Percentiles rank a stretch among this genome's conserved stretches.
Evolutionary conservation across 352 stramenopile genomes (phyloP).

Genomic region (Phytopythium cucurbitacearum): DNA sequence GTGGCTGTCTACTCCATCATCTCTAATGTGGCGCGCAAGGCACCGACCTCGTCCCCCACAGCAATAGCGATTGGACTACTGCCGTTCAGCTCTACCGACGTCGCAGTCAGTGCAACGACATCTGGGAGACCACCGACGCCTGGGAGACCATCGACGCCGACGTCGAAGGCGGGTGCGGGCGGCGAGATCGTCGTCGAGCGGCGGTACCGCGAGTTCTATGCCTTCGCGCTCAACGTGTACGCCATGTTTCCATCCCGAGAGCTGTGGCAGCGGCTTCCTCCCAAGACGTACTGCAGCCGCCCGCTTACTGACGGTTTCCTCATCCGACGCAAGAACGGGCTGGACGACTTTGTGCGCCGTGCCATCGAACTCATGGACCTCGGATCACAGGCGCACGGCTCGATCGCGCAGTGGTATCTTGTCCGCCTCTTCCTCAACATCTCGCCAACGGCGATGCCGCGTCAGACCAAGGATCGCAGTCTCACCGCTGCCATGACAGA

Average conservation of each 20-base stretch:
- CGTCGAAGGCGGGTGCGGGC: too few relatives aligned
- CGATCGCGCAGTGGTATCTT: conserved; percentile 64
- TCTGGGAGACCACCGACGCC: too few relatives aligned
- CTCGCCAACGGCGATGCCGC: conserved; percentile 17
- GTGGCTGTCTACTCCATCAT: conserved; percentile 58
- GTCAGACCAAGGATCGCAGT: conserved; percentile 46
- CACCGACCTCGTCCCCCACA: background rate
- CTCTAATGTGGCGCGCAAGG: conserved; percentile 28
- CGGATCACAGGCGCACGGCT: conserved; percentile 33
- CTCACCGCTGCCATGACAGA: conserved; percentile 47
- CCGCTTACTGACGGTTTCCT: conserved; percentile 46
- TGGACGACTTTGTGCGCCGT: conserved; percentile 60
- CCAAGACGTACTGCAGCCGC: conserved; percentile 60
- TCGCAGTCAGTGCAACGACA: background rate
- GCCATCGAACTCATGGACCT: conserved; percentile 61
- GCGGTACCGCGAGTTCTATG: conserved; percentile 76
- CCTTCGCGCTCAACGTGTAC: conserved; percentile 54
- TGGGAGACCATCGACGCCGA: too few relatives aligned
- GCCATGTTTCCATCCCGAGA: conserved; percentile 58
- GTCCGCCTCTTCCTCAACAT: conserved; percentile 63
- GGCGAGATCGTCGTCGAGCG: conserved; percentile 52
- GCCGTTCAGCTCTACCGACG: background rate
- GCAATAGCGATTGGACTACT: conserved; percentile 4
- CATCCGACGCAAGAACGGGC: conserved; percentile 49
- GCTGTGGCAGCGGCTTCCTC: conserved; percentile 50